Evolutionary conservation across 352 stramenopile species (phyloP).

Genomic region (Phytophthora podocarpi): DNA sequence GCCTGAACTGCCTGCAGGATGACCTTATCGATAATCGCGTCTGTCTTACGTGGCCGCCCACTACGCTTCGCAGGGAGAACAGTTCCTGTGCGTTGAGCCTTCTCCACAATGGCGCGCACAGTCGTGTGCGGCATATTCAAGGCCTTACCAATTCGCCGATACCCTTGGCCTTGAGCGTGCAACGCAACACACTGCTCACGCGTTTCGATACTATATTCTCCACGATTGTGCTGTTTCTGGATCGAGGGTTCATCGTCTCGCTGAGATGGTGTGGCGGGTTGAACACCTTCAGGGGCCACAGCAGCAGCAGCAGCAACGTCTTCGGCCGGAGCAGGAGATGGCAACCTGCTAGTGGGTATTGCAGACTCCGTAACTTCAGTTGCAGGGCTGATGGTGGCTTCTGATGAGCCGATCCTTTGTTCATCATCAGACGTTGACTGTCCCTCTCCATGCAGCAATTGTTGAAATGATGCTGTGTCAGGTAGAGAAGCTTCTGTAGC

Average conservation of each 20-base stretch:
- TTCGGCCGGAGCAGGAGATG: neutral
- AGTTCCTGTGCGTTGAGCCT: constrained; percentile 56
- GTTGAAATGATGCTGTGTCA: constrained; percentile 20
- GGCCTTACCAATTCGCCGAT: constrained; percentile 60
- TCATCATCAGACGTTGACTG: neutral
- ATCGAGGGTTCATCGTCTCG: neutral
- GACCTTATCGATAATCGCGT: constrained; percentile 67
- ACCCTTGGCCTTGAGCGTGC: constrained; percentile 56
- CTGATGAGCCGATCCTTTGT: neutral
- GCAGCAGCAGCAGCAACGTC: too few species aligned
- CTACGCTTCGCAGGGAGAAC: constrained; percentile 56
- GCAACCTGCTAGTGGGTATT: neutral
- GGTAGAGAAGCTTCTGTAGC: neutral
- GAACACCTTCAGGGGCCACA: neutral
- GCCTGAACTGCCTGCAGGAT: constrained; percentile 64
- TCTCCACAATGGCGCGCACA: constrained; percentile 75
- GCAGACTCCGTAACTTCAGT: neutral
- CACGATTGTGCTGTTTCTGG: constrained; percentile 41
- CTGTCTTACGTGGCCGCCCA: constrained; percentile 65
- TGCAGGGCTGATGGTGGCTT: neutral
- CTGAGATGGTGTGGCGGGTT: neutral
- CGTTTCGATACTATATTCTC: constrained; percentile 60
- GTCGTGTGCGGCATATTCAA: constrained; percentile 75
- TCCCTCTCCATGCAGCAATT: constrained; percentile 15
- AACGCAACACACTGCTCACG: constrained; percentile 64